A percentile compares a stretch with the other conserved stretches of the same genome.
These are phyloP conservation scores for Coemansia sp. DNA, from an alignment of 192 early-diverging fungal species.

Conservation along the genomic window DNA sequence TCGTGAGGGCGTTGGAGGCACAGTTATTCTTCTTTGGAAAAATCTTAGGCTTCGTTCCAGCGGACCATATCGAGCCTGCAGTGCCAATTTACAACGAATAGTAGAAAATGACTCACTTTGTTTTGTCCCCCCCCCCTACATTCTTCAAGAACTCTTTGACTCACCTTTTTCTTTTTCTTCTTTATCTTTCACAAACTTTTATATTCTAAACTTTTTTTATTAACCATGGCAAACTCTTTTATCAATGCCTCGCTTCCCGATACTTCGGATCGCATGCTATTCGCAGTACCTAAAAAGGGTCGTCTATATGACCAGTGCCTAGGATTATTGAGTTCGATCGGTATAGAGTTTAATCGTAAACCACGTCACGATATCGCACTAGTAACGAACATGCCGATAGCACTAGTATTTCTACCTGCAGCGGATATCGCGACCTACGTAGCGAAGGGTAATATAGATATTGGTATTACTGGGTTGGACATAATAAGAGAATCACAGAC, in stretches of 20 bases:
- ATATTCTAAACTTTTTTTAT: neutral
- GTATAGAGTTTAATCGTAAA: slow-evolving; percentile 93
- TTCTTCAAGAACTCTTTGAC: neutral
- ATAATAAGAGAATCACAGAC: slow-evolving; percentile 86
- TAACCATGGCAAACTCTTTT: slow-evolving; percentile 22
- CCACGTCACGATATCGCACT: slow-evolving; percentile 97
- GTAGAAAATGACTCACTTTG: neutral
- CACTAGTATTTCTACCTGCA: slow-evolving; percentile 93
- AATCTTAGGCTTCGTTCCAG: slow-evolving; percentile 65
- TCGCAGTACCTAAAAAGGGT: slow-evolving; percentile 99
- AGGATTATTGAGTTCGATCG: slow-evolving; percentile 82
- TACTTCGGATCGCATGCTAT: slow-evolving; percentile 72
- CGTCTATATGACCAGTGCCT: slow-evolving; percentile 91
- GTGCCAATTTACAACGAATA: slow-evolving; percentile 32
- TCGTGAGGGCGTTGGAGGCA: slow-evolving; percentile 63
- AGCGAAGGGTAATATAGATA: slow-evolving; percentile 91
- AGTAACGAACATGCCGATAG: slow-evolving; percentile 90
- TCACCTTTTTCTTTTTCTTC: neutral
- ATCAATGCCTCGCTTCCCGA: slow-evolving; percentile 49
- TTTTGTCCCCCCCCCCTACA: neutral
- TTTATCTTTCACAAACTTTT: neutral
- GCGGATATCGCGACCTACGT: slow-evolving; percentile 97
- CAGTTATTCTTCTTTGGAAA: slow-evolving; percentile 72
- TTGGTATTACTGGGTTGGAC: slow-evolving; percentile 97
- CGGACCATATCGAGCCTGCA: slow-evolving; percentile 50